Evolutionary conservation across 345 rosid genomes (phyloP), one percentile per base, ranked within the genome.

Genomic region (Linum tenue): DNA sequence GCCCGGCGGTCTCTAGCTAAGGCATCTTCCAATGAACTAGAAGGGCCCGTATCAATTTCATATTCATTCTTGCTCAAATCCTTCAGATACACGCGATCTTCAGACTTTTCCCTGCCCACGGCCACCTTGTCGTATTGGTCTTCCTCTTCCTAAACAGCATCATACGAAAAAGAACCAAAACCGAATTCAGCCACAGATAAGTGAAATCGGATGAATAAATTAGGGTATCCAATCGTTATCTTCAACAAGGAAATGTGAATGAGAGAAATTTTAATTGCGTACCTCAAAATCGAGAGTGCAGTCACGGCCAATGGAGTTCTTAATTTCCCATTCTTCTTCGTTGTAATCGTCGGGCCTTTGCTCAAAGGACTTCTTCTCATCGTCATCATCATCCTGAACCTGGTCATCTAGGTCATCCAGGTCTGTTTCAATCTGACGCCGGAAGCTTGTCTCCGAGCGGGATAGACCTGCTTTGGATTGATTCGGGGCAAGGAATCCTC

Each of bases 321-420:
- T 85, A 72, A 89, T 81, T 75, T 83, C 86, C 91, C 96, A 86
- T 67, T 85, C 89, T 44, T 85, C 92, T 2, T 82, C 92, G 53
- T 77, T 67, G 73, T 72, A 85, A 60, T 81, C 87, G 10, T 74
- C 70, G 14, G 83, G 86, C 69, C 77, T 84, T 16, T 44, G 67
- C 36, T 55, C 50, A 2, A 68, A 59, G 61, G 63, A 10, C 62
- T 15, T 64, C 35, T 36, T 39, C 43, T 39, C n/a, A 4, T 42
- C 78, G 1, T 71, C 76, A 2, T 60, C 75, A 2, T 63, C 74
- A 8, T 67, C 78, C 10, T 65, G 72, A 3, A 70, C 82, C 16
- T 74, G 64, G n/a, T 67, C 77, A 1, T 75, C 72, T 3, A 71
- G 70, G 53, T 82, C 88, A 48, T 7, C 53, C 3, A 48, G 53